These are phyloP conservation scores for Paraleonurus japonicus DNA, from an alignment of 257 asterid species.

Conservation along the genomic window DNA sequence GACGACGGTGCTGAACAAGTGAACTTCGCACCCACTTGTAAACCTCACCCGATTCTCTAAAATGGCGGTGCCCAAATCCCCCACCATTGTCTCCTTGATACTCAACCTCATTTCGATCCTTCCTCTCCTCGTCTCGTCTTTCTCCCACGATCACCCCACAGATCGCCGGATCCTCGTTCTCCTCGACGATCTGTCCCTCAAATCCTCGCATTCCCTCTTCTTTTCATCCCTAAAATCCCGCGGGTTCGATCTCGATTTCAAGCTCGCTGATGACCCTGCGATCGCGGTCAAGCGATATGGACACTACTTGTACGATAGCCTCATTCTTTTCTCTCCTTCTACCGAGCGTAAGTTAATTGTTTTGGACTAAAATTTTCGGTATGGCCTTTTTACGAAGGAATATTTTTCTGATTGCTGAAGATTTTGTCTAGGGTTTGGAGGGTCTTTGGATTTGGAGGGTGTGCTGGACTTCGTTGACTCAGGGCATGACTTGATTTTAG, in stretches of 20 bases:
- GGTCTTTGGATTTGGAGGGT: conserved; percentile 70
- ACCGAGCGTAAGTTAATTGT: conserved; percentile 47
- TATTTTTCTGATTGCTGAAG: conserved; percentile 14
- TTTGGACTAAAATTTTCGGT: neutral
- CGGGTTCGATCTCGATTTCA: conserved; percentile 70
- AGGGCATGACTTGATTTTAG: conserved; percentile 76
- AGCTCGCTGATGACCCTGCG: conserved; percentile 71
- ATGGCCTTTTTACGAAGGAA: neutral
- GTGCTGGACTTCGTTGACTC: conserved; percentile 80
- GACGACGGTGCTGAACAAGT: too few relatives aligned
- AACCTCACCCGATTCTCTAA: conserved; percentile 10
- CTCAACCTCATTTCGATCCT: conserved; percentile 37
- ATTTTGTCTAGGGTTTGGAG: conserved; percentile 59
- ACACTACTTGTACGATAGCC: conserved; percentile 71
- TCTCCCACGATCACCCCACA: conserved; percentile 59
- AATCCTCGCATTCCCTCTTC: conserved; percentile 77
- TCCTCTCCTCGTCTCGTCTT: conserved; percentile 44
- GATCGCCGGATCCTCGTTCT: conserved; percentile 68
- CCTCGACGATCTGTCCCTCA: conserved; percentile 68
- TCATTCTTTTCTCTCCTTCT: conserved; percentile 65
- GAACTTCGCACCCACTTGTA: too few relatives aligned
- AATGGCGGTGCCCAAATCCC: conserved; percentile 36
- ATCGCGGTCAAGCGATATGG: conserved; percentile 67
- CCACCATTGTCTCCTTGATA: conserved; percentile 19
- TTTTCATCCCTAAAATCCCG: conserved; percentile 57